A percentile compares a stretch with the other conserved stretches of the same genome.
These are phyloP conservation scores for Calocera viscosa DNA, from an alignment of 768 basidiomycete genomes.

Conservation along the genomic window DNA sequence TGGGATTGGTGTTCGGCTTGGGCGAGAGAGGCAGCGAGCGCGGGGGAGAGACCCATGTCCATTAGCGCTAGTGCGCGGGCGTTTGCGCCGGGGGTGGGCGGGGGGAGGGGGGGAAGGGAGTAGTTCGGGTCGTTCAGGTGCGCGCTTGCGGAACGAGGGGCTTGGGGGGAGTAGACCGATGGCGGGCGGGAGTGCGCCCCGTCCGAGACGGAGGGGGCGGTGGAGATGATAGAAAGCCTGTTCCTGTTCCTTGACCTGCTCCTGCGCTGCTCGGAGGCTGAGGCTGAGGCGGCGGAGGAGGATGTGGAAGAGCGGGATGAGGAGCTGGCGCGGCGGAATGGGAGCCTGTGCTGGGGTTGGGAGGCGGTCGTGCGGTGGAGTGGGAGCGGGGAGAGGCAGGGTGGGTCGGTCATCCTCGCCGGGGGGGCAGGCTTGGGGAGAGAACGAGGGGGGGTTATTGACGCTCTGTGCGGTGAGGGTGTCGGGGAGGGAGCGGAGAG, in stretches of 20 bases:
- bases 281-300: not conserved
- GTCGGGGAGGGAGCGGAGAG: too few species aligned
- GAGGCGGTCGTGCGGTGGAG: not conserved
- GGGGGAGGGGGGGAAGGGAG: not conserved
- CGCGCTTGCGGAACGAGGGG: not conserved
- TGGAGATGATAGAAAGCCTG: not conserved
- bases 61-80: not conserved
- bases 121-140: conserved; percentile 7
- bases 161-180: not conserved
- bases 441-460: too few species aligned
- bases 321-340: not conserved
- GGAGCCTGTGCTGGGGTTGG: not conserved
- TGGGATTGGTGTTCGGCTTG: not conserved
- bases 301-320: not conserved
- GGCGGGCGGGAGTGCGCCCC: not conserved
- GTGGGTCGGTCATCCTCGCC: not conserved
- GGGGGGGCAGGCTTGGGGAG: not conserved
- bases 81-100: not conserved
- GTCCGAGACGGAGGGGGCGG: not conserved
- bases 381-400: conserved; percentile 17
- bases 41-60: not conserved
- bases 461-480: too few species aligned
- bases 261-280: too few species aligned
- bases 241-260: too few species aligned
- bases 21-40: not conserved